Conservation (phyloP, 257 asterid genomes). For the Lavandula angustifolia region DNA sequence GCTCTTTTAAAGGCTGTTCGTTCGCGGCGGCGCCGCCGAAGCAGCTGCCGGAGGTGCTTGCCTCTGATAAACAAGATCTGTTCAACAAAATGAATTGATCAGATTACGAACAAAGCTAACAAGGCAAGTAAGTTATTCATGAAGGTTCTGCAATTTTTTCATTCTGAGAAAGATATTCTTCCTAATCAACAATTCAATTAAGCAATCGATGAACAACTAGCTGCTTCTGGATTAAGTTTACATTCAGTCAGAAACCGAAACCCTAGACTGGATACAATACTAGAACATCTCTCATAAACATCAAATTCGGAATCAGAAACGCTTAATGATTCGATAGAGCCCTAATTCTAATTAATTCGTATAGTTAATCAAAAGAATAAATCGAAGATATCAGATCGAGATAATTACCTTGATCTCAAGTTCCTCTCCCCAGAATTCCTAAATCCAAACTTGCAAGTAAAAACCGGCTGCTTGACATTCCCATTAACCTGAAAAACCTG, state of each 20-base stretch:
- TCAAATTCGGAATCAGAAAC: no score
- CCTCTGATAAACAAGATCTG: conserved; percentile 79
- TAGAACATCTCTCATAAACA: no score
- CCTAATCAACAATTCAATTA: no score
- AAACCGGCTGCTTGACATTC: conserved; percentile 82
- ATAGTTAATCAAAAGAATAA: neutral
- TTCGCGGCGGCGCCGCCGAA: neutral
- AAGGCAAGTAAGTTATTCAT: no score
- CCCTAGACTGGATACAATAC: no score
- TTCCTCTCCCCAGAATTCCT: conserved; percentile 64
- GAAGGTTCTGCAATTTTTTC: no score
- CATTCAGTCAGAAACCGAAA: no score
- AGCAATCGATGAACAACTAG: no score
- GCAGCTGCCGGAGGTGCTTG: conserved; percentile 50
- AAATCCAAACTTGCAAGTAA: conserved; percentile 86
- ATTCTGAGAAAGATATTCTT: no score
- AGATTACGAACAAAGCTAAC: neutral
- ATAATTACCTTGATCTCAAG: conserved; percentile 76
- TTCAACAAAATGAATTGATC: conserved; percentile 25
- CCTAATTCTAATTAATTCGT: no score
- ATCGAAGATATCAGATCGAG: neutral
- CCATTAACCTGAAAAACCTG: conserved; percentile 97
- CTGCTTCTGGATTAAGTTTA: no score
- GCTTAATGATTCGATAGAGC: neutral
- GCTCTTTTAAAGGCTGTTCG: conserved; percentile 49